A percentile compares a stretch with the other conserved stretches of the same genome.
Conservation (phyloP, 495 filamentous ascomycete species). For the Penicillium egyptiacum region DNA sequence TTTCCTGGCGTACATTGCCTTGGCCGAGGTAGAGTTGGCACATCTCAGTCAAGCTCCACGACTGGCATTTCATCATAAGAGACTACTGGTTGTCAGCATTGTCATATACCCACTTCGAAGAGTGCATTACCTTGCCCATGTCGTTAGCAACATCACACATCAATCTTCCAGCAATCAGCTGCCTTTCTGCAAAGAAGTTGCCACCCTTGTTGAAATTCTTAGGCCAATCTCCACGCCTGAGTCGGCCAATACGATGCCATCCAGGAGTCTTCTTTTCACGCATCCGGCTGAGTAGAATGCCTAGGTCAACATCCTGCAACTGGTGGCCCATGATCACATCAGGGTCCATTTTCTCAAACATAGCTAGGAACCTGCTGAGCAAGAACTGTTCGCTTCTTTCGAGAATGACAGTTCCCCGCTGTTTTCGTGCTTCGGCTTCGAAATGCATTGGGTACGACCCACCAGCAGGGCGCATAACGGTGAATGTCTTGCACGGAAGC, state of each 20-base stretch:
- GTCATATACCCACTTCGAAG: neutral
- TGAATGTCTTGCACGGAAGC: constrained; percentile 86
- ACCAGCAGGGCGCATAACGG: constrained; percentile 78
- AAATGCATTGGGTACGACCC: constrained; percentile 80
- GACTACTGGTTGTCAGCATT: constrained; percentile 54
- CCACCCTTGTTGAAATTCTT: constrained; percentile 80
- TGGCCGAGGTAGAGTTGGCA: constrained; percentile 80
- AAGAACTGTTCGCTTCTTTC: constrained; percentile 80
- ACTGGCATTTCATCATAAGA: constrained; percentile 94
- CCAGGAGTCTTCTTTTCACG: constrained; percentile 86
- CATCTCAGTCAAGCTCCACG: constrained; percentile 98
- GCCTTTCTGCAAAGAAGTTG: constrained; percentile 88
- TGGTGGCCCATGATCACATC: constrained; percentile 96
- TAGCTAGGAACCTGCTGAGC: constrained; percentile 81
- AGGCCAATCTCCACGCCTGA: constrained; percentile 85
- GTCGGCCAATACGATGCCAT: constrained; percentile 88
- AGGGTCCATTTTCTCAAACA: constrained; percentile 83
- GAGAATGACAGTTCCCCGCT: constrained; percentile 71
- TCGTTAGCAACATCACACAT: constrained; percentile 96
- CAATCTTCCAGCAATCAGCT: constrained; percentile 83
- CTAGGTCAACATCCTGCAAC: constrained; percentile 94
- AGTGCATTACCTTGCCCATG: constrained; percentile 71
- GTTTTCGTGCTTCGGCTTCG: constrained; percentile 67
- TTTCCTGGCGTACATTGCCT: constrained; percentile 67
- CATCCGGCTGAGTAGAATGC: constrained; percentile 81